phyloP scores from a whole-genome alignment of 257 asterid species.

The Handroanthus guayacan region DNA sequence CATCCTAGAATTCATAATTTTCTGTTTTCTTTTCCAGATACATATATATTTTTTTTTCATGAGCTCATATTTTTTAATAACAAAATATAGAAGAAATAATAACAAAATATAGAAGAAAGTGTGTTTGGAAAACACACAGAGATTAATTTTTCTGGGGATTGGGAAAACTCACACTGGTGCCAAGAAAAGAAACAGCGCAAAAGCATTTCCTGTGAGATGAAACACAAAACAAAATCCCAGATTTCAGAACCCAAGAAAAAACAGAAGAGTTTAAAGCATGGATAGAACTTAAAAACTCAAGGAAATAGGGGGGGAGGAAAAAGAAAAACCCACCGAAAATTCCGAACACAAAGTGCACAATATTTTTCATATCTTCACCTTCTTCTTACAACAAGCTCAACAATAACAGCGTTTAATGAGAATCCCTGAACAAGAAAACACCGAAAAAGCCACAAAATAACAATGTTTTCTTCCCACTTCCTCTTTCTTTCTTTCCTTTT shows the following conservation, averaged over 20 bases:
- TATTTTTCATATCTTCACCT: constrained; percentile 41
- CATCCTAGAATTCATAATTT: not conserved
- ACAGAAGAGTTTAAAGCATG: not conserved
- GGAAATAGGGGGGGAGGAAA: not conserved
- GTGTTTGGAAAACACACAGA: not conserved
- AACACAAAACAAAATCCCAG: not conserved
- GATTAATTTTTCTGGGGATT: not conserved
- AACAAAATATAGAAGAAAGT: not conserved
- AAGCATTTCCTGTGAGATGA: constrained; percentile 64
- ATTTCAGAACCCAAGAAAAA: constrained; percentile 12
- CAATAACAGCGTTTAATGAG: not conserved
- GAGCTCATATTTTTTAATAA: not conserved
- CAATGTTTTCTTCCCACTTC: not conserved
- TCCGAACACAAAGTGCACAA: constrained; percentile 67
- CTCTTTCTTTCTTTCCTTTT: not conserved
- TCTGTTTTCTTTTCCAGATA: not conserved
- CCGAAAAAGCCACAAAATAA: constrained; percentile 15
- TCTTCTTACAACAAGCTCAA: constrained; percentile 25
- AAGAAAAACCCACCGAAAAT: constrained; percentile 56
- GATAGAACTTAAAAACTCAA: not conserved
- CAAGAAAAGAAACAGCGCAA: constrained; percentile 83
- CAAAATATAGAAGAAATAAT: not conserved
- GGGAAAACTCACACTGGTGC: constrained; percentile 74
- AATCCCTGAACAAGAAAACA: constrained; percentile 23
- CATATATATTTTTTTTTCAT: not conserved